phyloP scores from a whole-genome alignment of 2,329 filamentous ascomycete genomes.

The Fusarium pseudoanthophilum region DNA sequence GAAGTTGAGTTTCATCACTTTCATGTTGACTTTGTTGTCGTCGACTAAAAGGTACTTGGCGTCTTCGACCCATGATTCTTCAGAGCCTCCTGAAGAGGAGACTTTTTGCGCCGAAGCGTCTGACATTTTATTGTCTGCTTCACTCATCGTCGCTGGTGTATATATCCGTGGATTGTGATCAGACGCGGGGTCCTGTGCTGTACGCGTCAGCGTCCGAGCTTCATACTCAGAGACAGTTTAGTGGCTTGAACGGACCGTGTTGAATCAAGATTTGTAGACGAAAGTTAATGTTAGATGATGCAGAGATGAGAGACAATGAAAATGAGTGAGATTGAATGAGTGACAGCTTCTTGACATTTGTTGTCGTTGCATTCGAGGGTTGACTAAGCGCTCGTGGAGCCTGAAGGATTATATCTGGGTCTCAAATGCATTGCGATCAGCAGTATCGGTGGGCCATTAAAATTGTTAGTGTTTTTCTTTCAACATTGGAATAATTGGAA shows the following conservation, averaged over 20 bases:
- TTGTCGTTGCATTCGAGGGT: background rate
- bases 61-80: background rate
- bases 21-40: background rate
- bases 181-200: background rate
- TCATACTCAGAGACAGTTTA: background rate
- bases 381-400: slow-evolving; percentile 10
- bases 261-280: no score
- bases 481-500: no score
- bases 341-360: background rate
- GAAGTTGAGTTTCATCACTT: background rate
- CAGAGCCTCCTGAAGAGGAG: fast-evolving
- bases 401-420: background rate
- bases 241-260: background rate
- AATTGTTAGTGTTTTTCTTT: background rate
- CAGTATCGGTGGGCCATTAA: background rate
- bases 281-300: fast-evolving
- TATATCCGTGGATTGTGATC: background rate
- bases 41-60: slow-evolving; percentile 7
- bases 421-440: background rate
- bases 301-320: no score
- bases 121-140: background rate
- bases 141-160: background rate
- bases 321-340: background rate
- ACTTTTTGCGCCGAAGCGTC: background rate
- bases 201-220: background rate